A percentile compares a stretch with the other conserved stretches of the same genome.
Conservation (phyloP, 208 protist genomes). For the Leishmania arabica region DNA sequence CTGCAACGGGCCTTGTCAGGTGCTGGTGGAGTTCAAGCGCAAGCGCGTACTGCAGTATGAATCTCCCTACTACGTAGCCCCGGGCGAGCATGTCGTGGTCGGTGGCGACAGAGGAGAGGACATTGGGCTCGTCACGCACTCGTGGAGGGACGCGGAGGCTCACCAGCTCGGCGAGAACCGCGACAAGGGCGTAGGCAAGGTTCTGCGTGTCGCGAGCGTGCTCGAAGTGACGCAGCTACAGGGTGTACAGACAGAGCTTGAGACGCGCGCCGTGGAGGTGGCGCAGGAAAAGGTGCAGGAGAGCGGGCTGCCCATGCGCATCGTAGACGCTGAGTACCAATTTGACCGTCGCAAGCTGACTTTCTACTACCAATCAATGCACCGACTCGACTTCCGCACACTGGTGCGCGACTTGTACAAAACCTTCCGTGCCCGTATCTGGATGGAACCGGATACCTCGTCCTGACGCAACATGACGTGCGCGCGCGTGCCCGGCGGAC, state of each 20-base stretch:
- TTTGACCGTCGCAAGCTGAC: slow-evolving; percentile 93
- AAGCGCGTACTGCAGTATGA: slow-evolving; percentile 87
- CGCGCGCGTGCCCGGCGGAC: neutral
- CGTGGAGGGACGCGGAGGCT: slow-evolving; percentile 44
- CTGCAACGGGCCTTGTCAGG: slow-evolving; percentile 75
- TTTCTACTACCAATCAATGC: slow-evolving; percentile 90
- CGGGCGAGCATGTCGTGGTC: slow-evolving; percentile 90
- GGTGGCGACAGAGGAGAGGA: slow-evolving; percentile 92
- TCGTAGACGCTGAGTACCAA: slow-evolving; percentile 94
- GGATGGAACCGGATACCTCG: slow-evolving; percentile 85
- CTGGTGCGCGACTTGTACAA: slow-evolving; percentile 91
- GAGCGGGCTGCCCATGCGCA: slow-evolving; percentile 83
- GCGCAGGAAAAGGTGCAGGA: slow-evolving; percentile 88
- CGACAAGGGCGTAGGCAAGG: slow-evolving; percentile 69
- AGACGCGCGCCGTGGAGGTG: slow-evolving; percentile 82
- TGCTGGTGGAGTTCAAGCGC: slow-evolving; percentile 92
- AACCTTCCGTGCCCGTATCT: slow-evolving; percentile 91
- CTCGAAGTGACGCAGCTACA: slow-evolving; percentile 88
- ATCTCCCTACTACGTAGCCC: slow-evolving; percentile 71
- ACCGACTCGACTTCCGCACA: slow-evolving; percentile 89
- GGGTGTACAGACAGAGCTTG: slow-evolving; percentile 87
- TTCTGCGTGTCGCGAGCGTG: slow-evolving; percentile 76
- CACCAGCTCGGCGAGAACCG: slow-evolving; percentile 28
- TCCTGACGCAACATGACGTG: slow-evolving; percentile 20
- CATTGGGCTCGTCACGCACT: slow-evolving; percentile 86